Evolutionary conservation across 345 rosid species (phyloP), one percentile per base, ranked within the genome.

Genomic region (Citrus unshiu): DNA sequence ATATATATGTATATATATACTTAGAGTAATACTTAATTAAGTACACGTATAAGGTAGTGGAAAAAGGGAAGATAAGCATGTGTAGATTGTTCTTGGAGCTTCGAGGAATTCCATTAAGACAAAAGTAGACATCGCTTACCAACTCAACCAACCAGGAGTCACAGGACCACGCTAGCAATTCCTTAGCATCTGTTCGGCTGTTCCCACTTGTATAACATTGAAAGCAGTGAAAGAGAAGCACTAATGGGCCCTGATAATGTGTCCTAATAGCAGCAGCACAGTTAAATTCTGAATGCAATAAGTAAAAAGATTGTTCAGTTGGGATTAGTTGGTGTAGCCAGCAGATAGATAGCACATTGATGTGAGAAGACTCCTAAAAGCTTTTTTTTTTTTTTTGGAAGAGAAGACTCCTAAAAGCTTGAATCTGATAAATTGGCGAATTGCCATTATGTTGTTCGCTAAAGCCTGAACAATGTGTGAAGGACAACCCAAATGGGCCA

Each of bases 401-500:
- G 51, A 3, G 70, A 16, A 63, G 76, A 68, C 60, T 67, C 59
- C 22, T 34, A 30, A 76, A 78, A 70, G 78, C 72, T 46, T 57
- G 13, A 35, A 24, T 68, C 16, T 43, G 19, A 63, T 77, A 13
- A 46, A 46, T 13, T 13, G 51, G 18, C 51, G 4, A 59, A 77
- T 81, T 83, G 81, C 27, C 58, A 81, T 86, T 65, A 83, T 81
- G 76, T 58, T 83, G 81, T 72, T 75, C 16, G 74, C 74, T 39
- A 77, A 71, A 72, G 78, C 34, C 37, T 25, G 60, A 54, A 56
- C 84, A 78, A 62, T 46, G 16, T 9, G 68, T 40, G 9, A 29
- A 29, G 32, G 2, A 2, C 24, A 71, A 19, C 21, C 30, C 71
- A 22, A 21, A 0, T 27, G 77, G 61, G 29, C 66, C 75, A 82